These are phyloP conservation scores for Colletotrichum sp. DNA, from an alignment of 2,329 filamentous ascomycete species.

Conservation along the genomic window DNA sequence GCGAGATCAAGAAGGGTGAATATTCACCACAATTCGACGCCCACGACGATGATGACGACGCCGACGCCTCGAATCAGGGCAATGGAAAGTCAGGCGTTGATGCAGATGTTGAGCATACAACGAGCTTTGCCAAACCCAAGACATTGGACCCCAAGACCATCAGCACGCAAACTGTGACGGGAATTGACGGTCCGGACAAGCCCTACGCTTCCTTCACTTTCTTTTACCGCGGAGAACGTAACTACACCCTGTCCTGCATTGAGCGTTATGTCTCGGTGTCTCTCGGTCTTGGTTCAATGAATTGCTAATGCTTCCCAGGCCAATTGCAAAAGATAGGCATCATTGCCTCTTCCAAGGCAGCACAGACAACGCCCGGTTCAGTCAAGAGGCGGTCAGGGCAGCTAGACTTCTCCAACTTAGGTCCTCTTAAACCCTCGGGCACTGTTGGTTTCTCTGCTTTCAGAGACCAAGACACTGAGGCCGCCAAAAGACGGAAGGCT, in stretches of 20 bases:
- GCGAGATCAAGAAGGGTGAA: conserved; percentile 96
- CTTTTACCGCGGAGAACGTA: conserved; percentile 94
- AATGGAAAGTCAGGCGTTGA: conserved; percentile 67
- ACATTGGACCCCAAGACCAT: conserved; percentile 95
- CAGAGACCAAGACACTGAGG: conserved; percentile 69
- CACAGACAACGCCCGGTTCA: conserved; percentile 63
- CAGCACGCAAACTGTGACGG: conserved; percentile 98
- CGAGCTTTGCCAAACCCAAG: conserved; percentile 96
- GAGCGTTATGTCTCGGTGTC: background rate
- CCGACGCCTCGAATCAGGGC: conserved; percentile 51
- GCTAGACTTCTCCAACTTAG: conserved; percentile 83
- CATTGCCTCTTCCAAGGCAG: conserved; percentile 68
- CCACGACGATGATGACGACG: conserved; percentile 88
- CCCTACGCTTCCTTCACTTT: conserved; percentile 98
- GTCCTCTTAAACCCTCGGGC: conserved; percentile 83
- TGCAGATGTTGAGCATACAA: conserved; percentile 92
- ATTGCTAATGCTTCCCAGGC: conserved; percentile 51
- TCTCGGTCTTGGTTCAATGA: background rate
- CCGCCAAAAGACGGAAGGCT: conserved; percentile 60
- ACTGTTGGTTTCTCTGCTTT: conserved; percentile 91
- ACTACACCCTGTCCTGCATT: conserved; percentile 42
- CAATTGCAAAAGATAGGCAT: conserved; percentile 98
- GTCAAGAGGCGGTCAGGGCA: conserved; percentile 82
- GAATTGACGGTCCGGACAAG: conserved; percentile 93
- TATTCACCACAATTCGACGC: conserved; percentile 98